phyloP scores from a whole-genome alignment of 345 rosid species.

The Turnera subulata region DNA sequence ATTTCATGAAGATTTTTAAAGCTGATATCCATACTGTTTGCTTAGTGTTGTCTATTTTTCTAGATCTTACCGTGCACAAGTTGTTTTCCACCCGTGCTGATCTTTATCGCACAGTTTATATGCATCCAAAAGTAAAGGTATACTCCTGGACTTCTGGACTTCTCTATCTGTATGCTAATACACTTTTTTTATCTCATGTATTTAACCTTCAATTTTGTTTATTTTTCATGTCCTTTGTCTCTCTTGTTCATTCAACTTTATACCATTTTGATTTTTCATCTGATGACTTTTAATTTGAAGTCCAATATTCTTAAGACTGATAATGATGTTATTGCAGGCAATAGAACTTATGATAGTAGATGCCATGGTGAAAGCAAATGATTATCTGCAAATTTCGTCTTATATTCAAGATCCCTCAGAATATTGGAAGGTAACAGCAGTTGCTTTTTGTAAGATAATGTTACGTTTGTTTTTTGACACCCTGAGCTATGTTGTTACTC shows the following conservation, averaged over 20 bases:
- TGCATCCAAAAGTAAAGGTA: conserved; percentile 97
- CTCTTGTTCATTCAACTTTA: not conserved
- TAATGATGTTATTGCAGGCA: conserved; percentile 47
- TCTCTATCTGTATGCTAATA: conserved; percentile 5
- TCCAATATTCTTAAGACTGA: conserved; percentile 7
- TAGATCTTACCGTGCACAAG: conserved; percentile 81
- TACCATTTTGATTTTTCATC: not conserved
- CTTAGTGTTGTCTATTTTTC: conserved; percentile 22
- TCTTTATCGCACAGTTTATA: conserved; percentile 85
- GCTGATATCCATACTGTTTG: conserved; percentile 6
- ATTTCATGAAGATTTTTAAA: conserved; percentile 8
- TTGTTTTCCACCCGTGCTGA: conserved; percentile 89
- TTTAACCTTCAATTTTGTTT: not conserved
- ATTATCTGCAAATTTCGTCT: conserved; percentile 55
- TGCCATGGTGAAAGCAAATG: conserved; percentile 76
- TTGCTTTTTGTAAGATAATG: conserved; percentile 8
- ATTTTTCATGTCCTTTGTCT: not conserved
- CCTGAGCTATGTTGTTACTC: too few relatives aligned
- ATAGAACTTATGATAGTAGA: conserved; percentile 88
- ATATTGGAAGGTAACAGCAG: conserved; percentile 77
- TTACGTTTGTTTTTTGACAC: not conserved
- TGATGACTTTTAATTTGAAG: not conserved
- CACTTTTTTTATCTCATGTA: not conserved
- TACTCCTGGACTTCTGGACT: not conserved
- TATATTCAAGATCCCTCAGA: conserved; percentile 64